Evolutionary conservation across 371 early-diverging fungal genomes (phyloP), one percentile per base, ranked within the genome.

Genomic region (Thermomucor indicae-seudaticae): DNA sequence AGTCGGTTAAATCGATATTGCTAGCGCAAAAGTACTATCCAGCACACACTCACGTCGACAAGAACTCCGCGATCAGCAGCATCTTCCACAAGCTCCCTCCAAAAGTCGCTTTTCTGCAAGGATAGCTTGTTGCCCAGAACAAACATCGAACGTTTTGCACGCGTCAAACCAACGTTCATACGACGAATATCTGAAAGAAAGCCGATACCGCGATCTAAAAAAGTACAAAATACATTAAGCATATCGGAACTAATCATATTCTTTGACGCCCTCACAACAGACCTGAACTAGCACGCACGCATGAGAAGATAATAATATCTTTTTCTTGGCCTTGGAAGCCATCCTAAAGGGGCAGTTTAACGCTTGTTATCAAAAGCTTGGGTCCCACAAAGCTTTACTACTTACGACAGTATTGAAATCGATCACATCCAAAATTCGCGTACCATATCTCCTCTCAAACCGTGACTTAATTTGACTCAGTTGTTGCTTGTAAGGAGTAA

Each of bases 271-370:
- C 40, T 12, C 11, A 2, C 7, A 3, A 47, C 43, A 51, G 71
- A 78, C 80, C 75, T 17, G 58, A 39, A 19, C 83, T 79, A 1
- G 95, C 91, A 34, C 99, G 83, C 8, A 98, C 99, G 53, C 94
- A 92, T 0, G 96, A 94, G 46, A 97, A 89, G 41, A 97, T 88
- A 38, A 97, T 91, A 27, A 96, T 88, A 25, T 96, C 97, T 65
- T 93, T 94, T 58, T 99, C 99, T 70, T 97, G 97, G 10, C 99
- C 99, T 75, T 99, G 99, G 65, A 97, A 99, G n/a, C 97, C 96
- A 65, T 98, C 98, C 46, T 86, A 58, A 31, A 24, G 23, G 2
- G 23, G 28, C 29, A 30, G 30, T 35, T 29, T n/a, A 37, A 31
- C 12, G 27, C 11, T 10, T 32, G 10, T 20, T 23, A 31, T 24